Percentiles rank a stretch among this genome's conserved stretches.
phyloP scores from a whole-genome alignment of 1,284 basidiomycete species.

The Naganishia sp. region DNA sequence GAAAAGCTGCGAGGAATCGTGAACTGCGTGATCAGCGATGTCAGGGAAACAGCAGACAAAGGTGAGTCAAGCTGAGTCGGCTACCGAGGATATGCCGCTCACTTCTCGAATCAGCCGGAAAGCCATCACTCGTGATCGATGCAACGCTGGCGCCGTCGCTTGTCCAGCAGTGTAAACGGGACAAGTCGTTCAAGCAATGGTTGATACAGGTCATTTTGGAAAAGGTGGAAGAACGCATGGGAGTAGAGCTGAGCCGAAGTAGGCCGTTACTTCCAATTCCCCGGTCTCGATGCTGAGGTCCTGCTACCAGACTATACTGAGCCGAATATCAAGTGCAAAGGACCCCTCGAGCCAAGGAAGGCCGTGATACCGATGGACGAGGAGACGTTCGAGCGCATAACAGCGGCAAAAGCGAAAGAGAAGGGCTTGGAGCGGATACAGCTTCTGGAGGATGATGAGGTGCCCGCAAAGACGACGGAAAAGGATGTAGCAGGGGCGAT shows the following conservation, averaged over 20 bases:
- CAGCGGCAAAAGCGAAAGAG: slow-evolving; percentile 24
- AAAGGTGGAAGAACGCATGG: slow-evolving; percentile 34
- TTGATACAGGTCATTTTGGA: slow-evolving; percentile 34
- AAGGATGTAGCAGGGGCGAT: neutral
- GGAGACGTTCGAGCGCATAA: slow-evolving; percentile 23
- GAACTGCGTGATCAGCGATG: slow-evolving; percentile 32
- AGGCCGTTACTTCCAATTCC: neutral
- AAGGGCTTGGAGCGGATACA: slow-evolving; percentile 21
- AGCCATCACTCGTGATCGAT: slow-evolving; percentile 30
- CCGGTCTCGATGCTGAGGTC: neutral
- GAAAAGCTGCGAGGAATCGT: slow-evolving; percentile 27
- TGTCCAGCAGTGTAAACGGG: slow-evolving; percentile 27
- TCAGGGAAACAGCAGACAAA: slow-evolving; percentile 31
- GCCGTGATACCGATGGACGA: slow-evolving; percentile 32
- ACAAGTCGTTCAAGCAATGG: slow-evolving; percentile 34
- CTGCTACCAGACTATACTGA: slow-evolving; percentile 28
- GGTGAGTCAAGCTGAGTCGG: slow-evolving; percentile 15
- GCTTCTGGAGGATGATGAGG: slow-evolving; percentile 7
- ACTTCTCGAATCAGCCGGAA: slow-evolving; percentile 24
- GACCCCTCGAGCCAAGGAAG: slow-evolving; percentile 21
- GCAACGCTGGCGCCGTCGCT: slow-evolving; percentile 22
- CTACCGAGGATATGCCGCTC: neutral
- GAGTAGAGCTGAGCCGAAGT: slow-evolving; percentile 33
- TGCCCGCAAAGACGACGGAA: neutral
- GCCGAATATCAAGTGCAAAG: slow-evolving; percentile 34